Evolutionary conservation across 169 alveolate genomes (phyloP).

Genomic region (Plasmodium vivax): DNA sequence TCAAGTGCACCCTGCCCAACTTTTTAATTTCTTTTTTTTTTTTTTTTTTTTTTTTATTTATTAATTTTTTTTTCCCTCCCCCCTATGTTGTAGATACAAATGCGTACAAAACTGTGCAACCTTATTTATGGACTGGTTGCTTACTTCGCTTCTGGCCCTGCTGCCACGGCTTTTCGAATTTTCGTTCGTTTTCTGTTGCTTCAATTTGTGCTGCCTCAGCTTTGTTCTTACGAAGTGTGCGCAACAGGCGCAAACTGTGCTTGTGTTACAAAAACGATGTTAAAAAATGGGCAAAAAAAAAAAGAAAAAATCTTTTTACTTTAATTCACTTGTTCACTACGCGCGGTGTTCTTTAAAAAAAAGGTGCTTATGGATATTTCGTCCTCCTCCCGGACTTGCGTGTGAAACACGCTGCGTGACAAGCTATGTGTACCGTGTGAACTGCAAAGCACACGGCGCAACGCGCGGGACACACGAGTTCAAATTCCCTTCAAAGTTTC

Average conservation of each 20-base stretch:
- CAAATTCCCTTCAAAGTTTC: not conserved
- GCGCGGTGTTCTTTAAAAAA: not conserved
- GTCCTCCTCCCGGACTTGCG: not conserved
- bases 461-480: not conserved
- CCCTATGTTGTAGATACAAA: not conserved
- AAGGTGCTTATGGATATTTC: not conserved
- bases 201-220: not conserved
- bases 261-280: not conserved
- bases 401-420: not conserved
- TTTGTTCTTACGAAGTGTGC: not conserved
- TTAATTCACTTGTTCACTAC: not conserved
- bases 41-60: not conserved
- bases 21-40: not conserved
- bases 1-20: not conserved
- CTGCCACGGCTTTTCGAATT: not conserved
- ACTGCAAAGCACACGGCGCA: not conserved
- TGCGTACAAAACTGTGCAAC: not conserved
- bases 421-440: not conserved
- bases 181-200: not conserved
- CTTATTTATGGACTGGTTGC: not conserved
- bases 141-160: not conserved
- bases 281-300: not conserved
- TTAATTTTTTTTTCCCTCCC: not conserved
- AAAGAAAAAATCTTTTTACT: not conserved
- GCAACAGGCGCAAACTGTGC: not conserved